Base-by-base conservation (phyloP, 2,329 filamentous ascomycete genomes). In the Colletotrichum karsti region DNA sequence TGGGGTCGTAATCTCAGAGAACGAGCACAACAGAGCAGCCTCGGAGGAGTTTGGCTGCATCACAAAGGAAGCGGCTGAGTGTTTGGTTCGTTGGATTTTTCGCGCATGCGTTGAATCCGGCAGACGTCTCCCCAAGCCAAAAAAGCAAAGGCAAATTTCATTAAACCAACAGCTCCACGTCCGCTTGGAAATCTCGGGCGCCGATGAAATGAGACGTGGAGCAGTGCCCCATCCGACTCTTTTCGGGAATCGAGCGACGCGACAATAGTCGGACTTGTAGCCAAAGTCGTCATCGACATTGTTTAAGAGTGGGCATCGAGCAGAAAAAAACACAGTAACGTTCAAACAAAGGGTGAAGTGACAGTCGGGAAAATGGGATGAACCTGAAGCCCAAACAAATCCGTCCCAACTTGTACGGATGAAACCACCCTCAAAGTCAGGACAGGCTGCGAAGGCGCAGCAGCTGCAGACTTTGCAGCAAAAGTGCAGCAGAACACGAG, bases 181-280 rank as follows among this genome's bases (percentile, higher is more conserved):
- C 46, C 50, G 37, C 63, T 67, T 65, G 41, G 63, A 56, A 44
- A 39, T 26, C 37, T 54, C 57, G 30, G 57, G 37, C 37, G 35
- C 37, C 58, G 41, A 33, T 51, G n/a, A 67, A 67, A 67, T 67
- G 33, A 67, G 42, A 35, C 59, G 63, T 67, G 63, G 63, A 56
- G 59, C 59, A 30, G 37, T 22, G 41, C 51, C 59, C 63, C 63
- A 20, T 57, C 24, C 13, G 30, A 46, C 33, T 42, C 44, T 33
- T n/a, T 51, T 63, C 50, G 58, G 30, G 50, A 35, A 26, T 44
- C 50, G 41, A 56, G 28, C 58, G 48, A 63, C 58, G 58, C 26
- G 35, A 56, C 42, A 24, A 37, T 20, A 50, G 22, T 56, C 15
- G 58, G 50, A 67, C 33, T 33, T 53, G 59, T 55, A 37, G 28